Evolutionary conservation across 1,284 basidiomycete genomes (phyloP).

Genomic region (Volvariella surrecta): DNA sequence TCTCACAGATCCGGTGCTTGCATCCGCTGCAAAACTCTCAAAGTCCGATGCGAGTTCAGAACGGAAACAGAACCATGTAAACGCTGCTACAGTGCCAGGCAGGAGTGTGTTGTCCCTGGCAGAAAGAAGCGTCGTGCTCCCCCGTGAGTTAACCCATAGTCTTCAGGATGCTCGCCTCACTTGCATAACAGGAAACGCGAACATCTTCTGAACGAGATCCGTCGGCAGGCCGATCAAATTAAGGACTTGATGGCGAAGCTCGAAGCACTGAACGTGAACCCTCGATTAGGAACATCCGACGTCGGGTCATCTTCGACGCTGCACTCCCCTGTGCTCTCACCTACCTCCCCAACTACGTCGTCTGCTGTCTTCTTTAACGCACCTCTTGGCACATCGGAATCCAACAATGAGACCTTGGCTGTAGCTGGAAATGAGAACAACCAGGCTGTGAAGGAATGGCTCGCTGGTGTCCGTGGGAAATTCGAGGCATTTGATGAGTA

Average conservation of each 20-base stretch:
- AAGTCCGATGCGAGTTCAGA: constrained; percentile 68
- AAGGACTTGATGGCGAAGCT: constrained; percentile 58
- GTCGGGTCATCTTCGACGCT: constrained; percentile 19
- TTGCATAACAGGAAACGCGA: constrained; percentile 57
- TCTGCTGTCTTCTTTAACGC: constrained; percentile 8
- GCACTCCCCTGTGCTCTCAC: constrained; percentile 27
- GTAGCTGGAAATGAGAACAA: constrained; percentile 16
- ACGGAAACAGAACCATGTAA: constrained; percentile 62
- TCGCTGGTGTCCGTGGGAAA: constrained; percentile 58
- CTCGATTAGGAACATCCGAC: constrained; percentile 13
- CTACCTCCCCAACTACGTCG: constrained; percentile 20
- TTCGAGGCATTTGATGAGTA: constrained; percentile 57
- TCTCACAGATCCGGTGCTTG: constrained; percentile 16
- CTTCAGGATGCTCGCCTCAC: constrained; percentile 7
- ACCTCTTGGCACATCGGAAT: constrained; percentile 12
- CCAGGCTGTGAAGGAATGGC: constrained; percentile 58
- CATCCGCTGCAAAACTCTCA: constrained; percentile 62
- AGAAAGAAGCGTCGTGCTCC: constrained; percentile 67
- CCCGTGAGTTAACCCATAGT: constrained; percentile 40
- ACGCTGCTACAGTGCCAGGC: constrained; percentile 54
- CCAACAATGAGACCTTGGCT: constrained; percentile 13
- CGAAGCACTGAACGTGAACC: constrained; percentile 25
- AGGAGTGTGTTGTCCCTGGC: constrained; percentile 70
- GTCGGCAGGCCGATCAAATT: constrained; percentile 62
- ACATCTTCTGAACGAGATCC: constrained; percentile 63